Conservation (phyloP, 2,329 filamentous ascomycete genomes). For the Fusarium coicis region DNA sequence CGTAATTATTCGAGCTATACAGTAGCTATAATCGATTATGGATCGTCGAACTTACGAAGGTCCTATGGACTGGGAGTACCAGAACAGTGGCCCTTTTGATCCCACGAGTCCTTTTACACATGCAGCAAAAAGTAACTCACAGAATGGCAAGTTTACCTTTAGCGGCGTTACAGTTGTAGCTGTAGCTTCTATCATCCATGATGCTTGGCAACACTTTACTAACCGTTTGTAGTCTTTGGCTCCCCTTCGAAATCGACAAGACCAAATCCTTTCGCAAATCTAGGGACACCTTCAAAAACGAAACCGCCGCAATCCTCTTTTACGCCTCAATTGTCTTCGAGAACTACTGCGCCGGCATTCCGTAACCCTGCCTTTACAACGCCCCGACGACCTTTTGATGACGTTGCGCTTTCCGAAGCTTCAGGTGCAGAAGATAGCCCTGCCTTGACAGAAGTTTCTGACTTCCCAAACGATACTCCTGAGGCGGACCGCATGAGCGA, state of each 20-base stretch:
- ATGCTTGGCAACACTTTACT: conserved; percentile 24
- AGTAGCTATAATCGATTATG: conserved; percentile 50
- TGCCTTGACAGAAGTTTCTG: conserved; percentile 66
- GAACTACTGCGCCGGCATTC: conserved; percentile 62
- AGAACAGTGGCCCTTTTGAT: conserved; percentile 67
- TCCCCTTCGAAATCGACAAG: conserved; percentile 52
- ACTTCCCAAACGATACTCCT: conserved; percentile 62
- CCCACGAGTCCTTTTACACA: conserved; percentile 71
- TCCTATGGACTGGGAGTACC: conserved; percentile 75
- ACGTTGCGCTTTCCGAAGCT: conserved; percentile 63
- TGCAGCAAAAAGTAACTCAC: conserved; percentile 54
- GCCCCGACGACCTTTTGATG: conserved; percentile 67
- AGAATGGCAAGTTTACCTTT: conserved; percentile 53
- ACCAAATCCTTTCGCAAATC: conserved; percentile 51
- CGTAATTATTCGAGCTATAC: conserved; percentile 20
- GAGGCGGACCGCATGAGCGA: conserved; percentile 60
- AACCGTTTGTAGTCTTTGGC: conserved; percentile 47
- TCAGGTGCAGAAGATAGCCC: conserved; percentile 71
- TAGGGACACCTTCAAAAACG: conserved; percentile 55
- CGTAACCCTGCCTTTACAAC: conserved; percentile 74
- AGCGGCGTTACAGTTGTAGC: neutral
- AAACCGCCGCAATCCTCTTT: conserved; percentile 59
- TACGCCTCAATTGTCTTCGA: conserved; percentile 55
- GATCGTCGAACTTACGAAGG: conserved; percentile 67
- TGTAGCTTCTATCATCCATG: neutral